These are phyloP conservation scores for Isoetes taiwanensis DNA, from an alignment of 75 land plant genomes.

Conservation along the genomic window DNA sequence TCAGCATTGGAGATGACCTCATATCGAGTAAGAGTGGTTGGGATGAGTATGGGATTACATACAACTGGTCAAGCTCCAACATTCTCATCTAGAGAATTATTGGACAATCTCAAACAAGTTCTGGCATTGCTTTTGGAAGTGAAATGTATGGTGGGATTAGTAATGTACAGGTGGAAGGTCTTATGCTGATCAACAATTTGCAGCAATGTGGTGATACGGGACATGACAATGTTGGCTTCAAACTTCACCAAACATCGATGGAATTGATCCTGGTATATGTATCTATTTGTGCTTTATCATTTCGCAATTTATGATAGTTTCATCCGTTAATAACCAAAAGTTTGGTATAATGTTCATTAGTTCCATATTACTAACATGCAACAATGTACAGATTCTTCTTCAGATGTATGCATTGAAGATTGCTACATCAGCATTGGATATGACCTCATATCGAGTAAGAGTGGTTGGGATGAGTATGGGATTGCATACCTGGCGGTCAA, in stretches of 20 bases:
- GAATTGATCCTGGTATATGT: conserved; percentile 12
- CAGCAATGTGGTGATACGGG: too few species aligned
- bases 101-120: conserved; percentile 26
- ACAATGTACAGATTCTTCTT: conserved; percentile 50
- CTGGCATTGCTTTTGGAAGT: conserved; percentile 77
- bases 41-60: conserved; percentile 88
- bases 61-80: conserved; percentile 50
- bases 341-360: too few species aligned
- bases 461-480: conserved; percentile 72
- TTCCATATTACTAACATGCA: too few species aligned
- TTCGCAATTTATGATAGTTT: too few species aligned
- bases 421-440: conserved; percentile 52
- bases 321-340: too few species aligned
- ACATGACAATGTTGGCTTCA: too few species aligned
- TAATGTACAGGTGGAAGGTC: conserved; percentile 39
- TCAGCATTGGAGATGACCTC: conserved; percentile 52
- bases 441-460: conserved; percentile 51
- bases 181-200: conserved; percentile 25
- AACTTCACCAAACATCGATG: conserved; percentile 11
- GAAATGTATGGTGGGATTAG: conserved; percentile 86
- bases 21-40: conserved; percentile 63
- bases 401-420: conserved; percentile 49
- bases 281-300: too few species aligned
- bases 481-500: too few species aligned
- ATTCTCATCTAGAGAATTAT: conserved; percentile 37